phyloP scores from a whole-genome alignment of 2,329 filamentous ascomycete species.

The Moelleriella libera region DNA sequence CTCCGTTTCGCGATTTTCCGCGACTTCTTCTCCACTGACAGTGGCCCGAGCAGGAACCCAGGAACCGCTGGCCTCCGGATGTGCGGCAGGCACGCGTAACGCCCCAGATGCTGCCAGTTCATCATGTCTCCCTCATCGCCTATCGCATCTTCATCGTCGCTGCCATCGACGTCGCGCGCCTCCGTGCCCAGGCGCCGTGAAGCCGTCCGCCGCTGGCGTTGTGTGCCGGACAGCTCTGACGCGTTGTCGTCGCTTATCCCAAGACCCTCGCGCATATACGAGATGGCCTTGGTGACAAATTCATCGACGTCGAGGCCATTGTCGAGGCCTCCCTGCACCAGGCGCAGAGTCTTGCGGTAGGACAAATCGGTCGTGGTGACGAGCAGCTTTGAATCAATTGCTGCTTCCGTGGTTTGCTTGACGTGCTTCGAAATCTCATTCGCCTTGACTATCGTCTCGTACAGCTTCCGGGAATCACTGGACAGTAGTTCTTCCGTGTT shows the following conservation, averaged over 20 bases:
- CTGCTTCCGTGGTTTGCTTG: conserved; percentile 81
- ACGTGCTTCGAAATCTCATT: conserved; percentile 54
- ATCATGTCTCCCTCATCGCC: conserved; percentile 64
- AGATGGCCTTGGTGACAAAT: conserved; percentile 80
- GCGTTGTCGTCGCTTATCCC: conserved; percentile 37
- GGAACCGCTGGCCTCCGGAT: conserved; percentile 63
- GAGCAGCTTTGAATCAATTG: conserved; percentile 76
- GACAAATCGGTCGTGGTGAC: conserved; percentile 70
- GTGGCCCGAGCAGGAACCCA: conserved; percentile 74
- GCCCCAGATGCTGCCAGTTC: conserved; percentile 77
- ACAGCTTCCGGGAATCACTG: conserved; percentile 48
- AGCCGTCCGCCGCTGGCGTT: conserved; percentile 26
- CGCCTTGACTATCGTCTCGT: conserved; percentile 50
- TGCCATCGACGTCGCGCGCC: conserved; percentile 29
- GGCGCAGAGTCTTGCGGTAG: conserved; percentile 60
- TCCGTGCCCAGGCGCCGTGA: conserved; percentile 12
- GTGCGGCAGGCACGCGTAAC: conserved; percentile 58
- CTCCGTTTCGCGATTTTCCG: conserved; percentile 58
- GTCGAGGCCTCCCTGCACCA: conserved; percentile 57
- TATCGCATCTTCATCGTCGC: conserved; percentile 42
- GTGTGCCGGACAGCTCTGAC: conserved; percentile 34
- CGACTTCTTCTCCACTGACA: conserved; percentile 76
- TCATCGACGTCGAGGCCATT: conserved; percentile 80
- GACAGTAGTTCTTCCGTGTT: conserved; percentile 61
- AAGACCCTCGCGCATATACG: conserved; percentile 64